Base-by-base conservation (phyloP, 2,329 filamentous ascomycete species). In the Fragosphaeria purpurea region DNA sequence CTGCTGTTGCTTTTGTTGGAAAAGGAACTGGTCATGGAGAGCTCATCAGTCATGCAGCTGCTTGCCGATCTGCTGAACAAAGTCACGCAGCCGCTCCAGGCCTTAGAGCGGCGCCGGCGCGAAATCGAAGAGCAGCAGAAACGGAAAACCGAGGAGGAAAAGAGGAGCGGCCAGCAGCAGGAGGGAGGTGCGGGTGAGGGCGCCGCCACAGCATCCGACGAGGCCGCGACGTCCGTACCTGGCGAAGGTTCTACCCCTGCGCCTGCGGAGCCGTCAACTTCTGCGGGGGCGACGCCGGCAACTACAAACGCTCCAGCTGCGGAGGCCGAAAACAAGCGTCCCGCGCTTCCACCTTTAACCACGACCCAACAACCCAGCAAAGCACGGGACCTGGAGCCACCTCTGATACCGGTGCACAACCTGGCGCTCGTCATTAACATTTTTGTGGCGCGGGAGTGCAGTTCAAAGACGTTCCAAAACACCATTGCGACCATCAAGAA, bases 401-500 rank as follows among this genome's bases (percentile, higher is more conserved):
- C 93, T 0, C 76, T 90, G 43, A 84, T 98, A 50, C 90, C 93
- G 5, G 82, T 91, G 34, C 79, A 89, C 62, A 96, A 97, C 63
- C 77, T 98, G 51, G 87, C 86, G 52, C 74, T 97, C 51, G 89
- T 98, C n/a, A 87, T 97, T 59, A 93, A 93, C 64, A 95, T 98
- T 51, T 86, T 98, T 57, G 88, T 95, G 42, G 91, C 91, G 55
- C 85, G 90, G 46, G 93, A 98, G 67, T 98, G 93, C 69, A 95
- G 88, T 62, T 90, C 88, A 56, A 96, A 95, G 73, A 97, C 93
- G 0, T 98, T 98, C 76, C 87, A 93, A 63, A 94, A 97, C 66
- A 97, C 93, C 1, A 79, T 98, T 49, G 93, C 91, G 12, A 94
- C 94, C n/a, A 95, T 98, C 73, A 97, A 95, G 71, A 96, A 97